Evolutionary conservation across 108 stramenopile species (phyloP).

Genomic region (Skeletonema potamos): DNA sequence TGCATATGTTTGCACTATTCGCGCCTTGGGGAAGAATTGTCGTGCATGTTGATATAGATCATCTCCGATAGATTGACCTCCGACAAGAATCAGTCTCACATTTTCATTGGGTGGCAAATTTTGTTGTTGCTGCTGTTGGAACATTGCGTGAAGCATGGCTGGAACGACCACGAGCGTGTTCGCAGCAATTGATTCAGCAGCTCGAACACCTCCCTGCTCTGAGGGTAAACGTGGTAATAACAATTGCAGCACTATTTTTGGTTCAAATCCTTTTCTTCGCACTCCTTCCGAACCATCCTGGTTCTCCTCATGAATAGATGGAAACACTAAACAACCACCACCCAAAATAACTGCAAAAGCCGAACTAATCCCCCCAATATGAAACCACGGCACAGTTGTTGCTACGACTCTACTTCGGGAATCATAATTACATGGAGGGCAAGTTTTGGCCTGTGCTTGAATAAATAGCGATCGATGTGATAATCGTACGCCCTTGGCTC

Average conservation of each 20-base stretch:
- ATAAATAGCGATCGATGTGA: constrained; percentile 70
- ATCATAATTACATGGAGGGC: constrained; percentile 62
- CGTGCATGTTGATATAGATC: constrained; percentile 30
- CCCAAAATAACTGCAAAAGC: constrained; percentile 73
- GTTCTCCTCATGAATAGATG: constrained; percentile 3
- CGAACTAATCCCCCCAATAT: constrained; percentile 88
- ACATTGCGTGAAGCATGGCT: constrained; percentile 81
- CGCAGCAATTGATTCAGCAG: constrained; percentile 10
- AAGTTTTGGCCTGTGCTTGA: constrained; percentile 70
- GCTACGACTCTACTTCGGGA: constrained; percentile 57
- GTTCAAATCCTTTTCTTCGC: constrained; percentile 27
- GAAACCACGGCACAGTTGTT: constrained; percentile 91
- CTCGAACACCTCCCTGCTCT: neutral
- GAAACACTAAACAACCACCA: constrained; percentile 79
- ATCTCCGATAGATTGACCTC: constrained; percentile 78
- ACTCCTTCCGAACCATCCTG: neutral
- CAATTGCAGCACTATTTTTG: constrained; percentile 22
- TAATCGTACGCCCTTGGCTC: constrained; percentile 78
- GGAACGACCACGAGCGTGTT: constrained; percentile 93
- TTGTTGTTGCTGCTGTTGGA: constrained; percentile 20
- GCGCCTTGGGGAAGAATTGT: constrained; percentile 68
- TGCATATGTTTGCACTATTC: constrained; percentile 90
- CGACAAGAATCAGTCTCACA: constrained; percentile 79
- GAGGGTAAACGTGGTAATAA: constrained; percentile 5
- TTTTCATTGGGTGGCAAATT: neutral